A percentile compares a stretch with the other conserved stretches of the same genome.
Evolutionary conservation across 73 alveolate genomes (phyloP).

Genomic region (Durusdinium trenchii): DNA sequence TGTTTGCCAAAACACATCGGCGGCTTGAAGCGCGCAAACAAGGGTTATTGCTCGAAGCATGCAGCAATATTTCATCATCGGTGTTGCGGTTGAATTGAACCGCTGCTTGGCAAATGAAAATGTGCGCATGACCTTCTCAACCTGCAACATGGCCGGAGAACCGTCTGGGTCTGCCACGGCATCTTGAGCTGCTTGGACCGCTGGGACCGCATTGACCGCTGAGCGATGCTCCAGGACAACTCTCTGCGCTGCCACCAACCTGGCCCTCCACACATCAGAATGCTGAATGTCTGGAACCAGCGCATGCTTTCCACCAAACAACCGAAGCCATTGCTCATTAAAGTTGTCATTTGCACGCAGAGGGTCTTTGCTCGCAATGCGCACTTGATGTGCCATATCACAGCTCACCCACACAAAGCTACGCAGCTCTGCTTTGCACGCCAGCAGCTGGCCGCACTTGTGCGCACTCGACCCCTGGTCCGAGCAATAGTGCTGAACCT

Average conservation of each 20-base stretch:
- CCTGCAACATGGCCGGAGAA: constrained; percentile 5
- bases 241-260: constrained; percentile 53
- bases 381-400: constrained; percentile 20
- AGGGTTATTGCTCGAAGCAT: constrained; percentile 30
- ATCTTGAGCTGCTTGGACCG: neutral
- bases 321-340: constrained; percentile 12
- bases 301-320: constrained; percentile 35
- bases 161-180: too few species aligned
- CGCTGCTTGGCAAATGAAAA: constrained; percentile 43
- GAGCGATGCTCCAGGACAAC: too few species aligned
- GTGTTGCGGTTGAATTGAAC: constrained; percentile 33
- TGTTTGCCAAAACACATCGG: neutral
- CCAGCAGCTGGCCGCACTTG: constrained; percentile 23
- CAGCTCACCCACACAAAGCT: constrained; percentile 16
- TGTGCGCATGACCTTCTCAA: constrained; percentile 1
- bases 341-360: neutral
- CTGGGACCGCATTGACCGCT: neutral
- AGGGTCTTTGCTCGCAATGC: constrained; percentile 39
- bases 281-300: constrained; percentile 58
- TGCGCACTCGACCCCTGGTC: constrained; percentile 25
- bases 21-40: constrained; percentile 71
- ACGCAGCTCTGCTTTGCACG: neutral
- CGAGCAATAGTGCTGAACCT: constrained; percentile 29
- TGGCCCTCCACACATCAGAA: constrained; percentile 37
- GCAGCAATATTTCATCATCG: constrained; percentile 68